Evolutionary conservation across 495 filamentous ascomycete genomes (phyloP), one percentile per base, ranked within the genome.

Genomic region (Chaetomium cochliodes): DNA sequence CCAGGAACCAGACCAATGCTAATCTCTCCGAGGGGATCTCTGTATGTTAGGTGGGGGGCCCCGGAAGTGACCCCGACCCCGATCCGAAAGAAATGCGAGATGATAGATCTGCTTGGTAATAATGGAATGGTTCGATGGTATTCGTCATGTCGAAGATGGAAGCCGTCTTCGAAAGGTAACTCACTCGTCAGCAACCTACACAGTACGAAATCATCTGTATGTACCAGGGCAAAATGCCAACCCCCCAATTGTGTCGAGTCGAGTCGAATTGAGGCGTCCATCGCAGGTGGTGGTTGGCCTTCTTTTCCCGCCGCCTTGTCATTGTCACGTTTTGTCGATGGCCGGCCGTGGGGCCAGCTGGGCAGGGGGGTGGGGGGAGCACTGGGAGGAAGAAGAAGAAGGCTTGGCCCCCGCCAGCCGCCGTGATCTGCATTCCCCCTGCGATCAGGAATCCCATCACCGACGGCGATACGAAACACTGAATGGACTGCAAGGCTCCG

Each of bases 361-460:
- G 30, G 33, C 33, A 37, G 8, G 33, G 33, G 33, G 33, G 33
- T 5, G 3, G 33, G 33, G 33, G 28, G 28, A n/a, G n/a, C n/a
- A n/a, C n/a, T n/a, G n/a, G n/a, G n/a, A n/a, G n/a, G n/a, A n/a
- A n/a, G 28, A 30, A 6, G 33, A 37, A 37, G 33, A 37, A 37
- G 41, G 13, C 41, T 44, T 44, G 41, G 41, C 41, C 41, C 41
- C 41, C 13, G 41, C 41, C 41, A 37, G 33, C 41, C 41, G 41
- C 33, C 18, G 30, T 56, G 54, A 37, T 56, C 30, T 39, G 54
- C 30, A 41, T 41, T 56, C 54, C 54, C 30, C 16, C 30, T 41
- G 30, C 15, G 30, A 37, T 28, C 37, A 11, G 18, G 16, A 18
- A 23, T 33, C 33, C 44, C 39, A 28, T 39, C 56, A 58, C 56